Evolutionary conservation across 768 basidiomycete species (phyloP), one percentile per base, ranked within the genome.

Genomic region (Termitomyces sp.): DNA sequence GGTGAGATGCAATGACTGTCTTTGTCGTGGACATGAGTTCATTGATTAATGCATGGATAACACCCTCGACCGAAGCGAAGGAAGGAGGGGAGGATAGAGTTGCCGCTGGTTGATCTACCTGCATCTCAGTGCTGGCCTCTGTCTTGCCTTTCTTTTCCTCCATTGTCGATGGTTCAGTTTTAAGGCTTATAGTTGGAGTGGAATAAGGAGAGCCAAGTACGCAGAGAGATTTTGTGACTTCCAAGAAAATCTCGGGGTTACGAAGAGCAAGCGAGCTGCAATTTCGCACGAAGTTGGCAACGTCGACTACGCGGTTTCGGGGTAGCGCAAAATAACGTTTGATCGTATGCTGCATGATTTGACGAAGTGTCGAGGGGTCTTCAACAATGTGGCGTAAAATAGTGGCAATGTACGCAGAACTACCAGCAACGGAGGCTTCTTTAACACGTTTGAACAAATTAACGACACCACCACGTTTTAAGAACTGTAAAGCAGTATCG

Each of bases 321-420:
- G 90, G 80, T 59, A 88, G 86, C 4, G 81, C 73, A 64, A 97
- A 87, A 74, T 89, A 94, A 2, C 86, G 82, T 63, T 85, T 89
- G 65, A 98, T 81, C 58, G 92, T 89, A 60, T 90, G 86, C 23
- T 82, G 82, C 85, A 99, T 95, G 63, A 92, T 78, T 10, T 75
- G 76, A 55, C 83, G 80, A 42, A 98, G 68, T 8, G 79, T 81
- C 2, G 73, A 66, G 2, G 77, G 65, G 61, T 95, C 92, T 71
- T 99, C 97, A 48, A 95, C 83, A 52, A 92, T 73, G 67, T 99
- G 97, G 7, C 97, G 88, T n/a, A 98, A 76, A 59, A 98, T 89
- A 65, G 89, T 90, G 41, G 87, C 85, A 53, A 94, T 82, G 69
- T 94, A 92, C 0, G 90, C 85, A 45, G 92, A 92, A 61, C 86